These are phyloP conservation scores for Penicillium sumatraense DNA, from an alignment of 2,329 filamentous ascomycete genomes.

Conservation along the genomic window DNA sequence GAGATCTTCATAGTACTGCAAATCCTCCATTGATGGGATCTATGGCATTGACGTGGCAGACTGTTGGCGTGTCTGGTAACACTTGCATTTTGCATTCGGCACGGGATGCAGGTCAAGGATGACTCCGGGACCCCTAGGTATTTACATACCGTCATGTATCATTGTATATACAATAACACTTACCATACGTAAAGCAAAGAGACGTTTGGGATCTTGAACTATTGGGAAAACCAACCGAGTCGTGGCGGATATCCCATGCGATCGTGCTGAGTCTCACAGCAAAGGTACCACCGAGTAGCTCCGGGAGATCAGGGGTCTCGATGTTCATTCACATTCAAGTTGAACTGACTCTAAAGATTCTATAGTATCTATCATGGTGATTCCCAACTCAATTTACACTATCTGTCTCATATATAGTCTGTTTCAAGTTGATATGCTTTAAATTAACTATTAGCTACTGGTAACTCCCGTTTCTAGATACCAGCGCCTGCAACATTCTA, in stretches of 20 bases:
- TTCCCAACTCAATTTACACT: no score
- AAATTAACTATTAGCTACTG: no score
- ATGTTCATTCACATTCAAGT: no score
- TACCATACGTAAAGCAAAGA: background rate
- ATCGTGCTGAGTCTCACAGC: background rate
- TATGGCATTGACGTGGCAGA: background rate
- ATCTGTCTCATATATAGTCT: no score
- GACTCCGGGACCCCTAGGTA: background rate
- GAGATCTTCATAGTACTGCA: background rate
- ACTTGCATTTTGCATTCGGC: background rate
- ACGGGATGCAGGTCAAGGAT: background rate
- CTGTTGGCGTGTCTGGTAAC: background rate
- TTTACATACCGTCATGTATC: background rate
- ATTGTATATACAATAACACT: background rate
- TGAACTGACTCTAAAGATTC: no score
- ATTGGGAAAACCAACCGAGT: background rate
- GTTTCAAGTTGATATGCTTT: no score
- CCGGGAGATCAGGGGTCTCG: background rate
- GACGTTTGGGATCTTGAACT: background rate
- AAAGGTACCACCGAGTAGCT: conserved; percentile 3
- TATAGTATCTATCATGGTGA: no score
- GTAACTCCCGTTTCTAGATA: no score
- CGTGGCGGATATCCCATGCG: background rate
- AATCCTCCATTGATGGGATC: background rate
- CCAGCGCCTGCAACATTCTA: no score